Percentiles rank a stretch among this genome's conserved stretches.
These are phyloP conservation scores for Potentilla sterilis DNA, from an alignment of 306 rosid species.

Conservation along the genomic window DNA sequence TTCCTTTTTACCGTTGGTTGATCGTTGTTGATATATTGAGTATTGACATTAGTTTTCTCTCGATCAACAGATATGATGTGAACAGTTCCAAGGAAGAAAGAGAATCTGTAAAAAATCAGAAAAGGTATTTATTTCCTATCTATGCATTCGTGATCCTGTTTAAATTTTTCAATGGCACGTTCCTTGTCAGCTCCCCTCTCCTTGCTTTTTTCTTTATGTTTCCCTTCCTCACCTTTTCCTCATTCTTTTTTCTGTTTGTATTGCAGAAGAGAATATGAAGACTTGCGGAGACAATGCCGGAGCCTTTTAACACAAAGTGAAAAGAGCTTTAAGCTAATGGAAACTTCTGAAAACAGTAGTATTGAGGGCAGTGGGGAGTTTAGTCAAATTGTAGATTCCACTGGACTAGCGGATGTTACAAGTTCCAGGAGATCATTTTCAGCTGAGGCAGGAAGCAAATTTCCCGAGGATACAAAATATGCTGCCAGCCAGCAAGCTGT, in stretches of 20 bases:
- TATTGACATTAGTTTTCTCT: constrained; percentile 2
- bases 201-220: neutral
- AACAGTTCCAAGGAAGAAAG: constrained; percentile 29
- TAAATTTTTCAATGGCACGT: neutral
- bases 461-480: neutral
- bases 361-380: constrained; percentile 18
- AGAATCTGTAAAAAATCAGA: constrained; percentile 6
- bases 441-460: constrained; percentile 18
- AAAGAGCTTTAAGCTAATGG: constrained; percentile 20
- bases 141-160: neutral
- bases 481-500: constrained; percentile 5
- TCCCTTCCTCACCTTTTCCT: neutral
- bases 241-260: neutral
- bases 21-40: neutral
- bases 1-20: neutral
- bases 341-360: constrained; percentile 23
- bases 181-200: neutral
- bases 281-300: constrained; percentile 21
- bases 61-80: constrained; percentile 21
- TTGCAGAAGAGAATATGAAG: constrained; percentile 24
- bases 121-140: constrained; percentile 14
- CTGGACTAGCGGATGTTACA: constrained; percentile 14
- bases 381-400: constrained; percentile 26
- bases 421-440: constrained; percentile 13
- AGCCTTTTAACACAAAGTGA: neutral